Evolutionary conservation across 2,329 filamentous ascomycete genomes (phyloP), one percentile per base, ranked within the genome.

Genomic region (Incumbomyces delicatus): DNA sequence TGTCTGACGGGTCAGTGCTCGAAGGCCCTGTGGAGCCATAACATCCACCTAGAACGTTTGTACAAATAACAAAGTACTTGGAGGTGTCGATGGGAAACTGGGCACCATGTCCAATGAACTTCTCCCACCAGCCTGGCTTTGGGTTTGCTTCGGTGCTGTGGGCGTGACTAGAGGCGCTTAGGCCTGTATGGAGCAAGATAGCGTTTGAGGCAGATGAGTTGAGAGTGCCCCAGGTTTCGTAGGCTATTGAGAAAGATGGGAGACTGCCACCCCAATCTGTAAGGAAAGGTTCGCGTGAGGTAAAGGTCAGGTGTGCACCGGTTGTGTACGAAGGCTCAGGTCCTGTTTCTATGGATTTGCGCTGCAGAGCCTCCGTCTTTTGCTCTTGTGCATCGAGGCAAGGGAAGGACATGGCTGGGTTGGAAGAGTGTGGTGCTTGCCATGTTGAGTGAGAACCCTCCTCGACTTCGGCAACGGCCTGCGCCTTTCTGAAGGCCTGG

Each of bases 71-170:
- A 61, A 88, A 87, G 71, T 94, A 94, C 62, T 87, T 90, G 65
- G 90, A 71, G 1, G 92, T 98, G 64, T 98, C 87, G 8, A 98
- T 69, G 10, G 87, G 85, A 17, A 35, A 35, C 13, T 35, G 33
- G 16, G 76, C 76, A 1, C 85, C 87, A 0, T 89, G 85, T 0
- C 92, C 92, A 60, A 98, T 96, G 63, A 98, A 98, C 65, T 85
- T 90, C 67, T 98, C 92, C 92, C 92, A 98, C 92, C 92, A 98
- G 2, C 92, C 92, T 0, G 88, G 84, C 63, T 89, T 85, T 0
- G 86, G 77, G 63, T 98, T 98, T 8, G 74, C 71, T 44, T 78
- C 74, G n/a, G 90, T 96, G 48, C 88, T 95, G 61, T 89, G 89
- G 1, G 92, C 92, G 67, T 98, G 92, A 48, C 89, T 96, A 6